Evolutionary conservation across 1,284 basidiomycete genomes (phyloP).

Genomic region (Cerrena zonata): DNA sequence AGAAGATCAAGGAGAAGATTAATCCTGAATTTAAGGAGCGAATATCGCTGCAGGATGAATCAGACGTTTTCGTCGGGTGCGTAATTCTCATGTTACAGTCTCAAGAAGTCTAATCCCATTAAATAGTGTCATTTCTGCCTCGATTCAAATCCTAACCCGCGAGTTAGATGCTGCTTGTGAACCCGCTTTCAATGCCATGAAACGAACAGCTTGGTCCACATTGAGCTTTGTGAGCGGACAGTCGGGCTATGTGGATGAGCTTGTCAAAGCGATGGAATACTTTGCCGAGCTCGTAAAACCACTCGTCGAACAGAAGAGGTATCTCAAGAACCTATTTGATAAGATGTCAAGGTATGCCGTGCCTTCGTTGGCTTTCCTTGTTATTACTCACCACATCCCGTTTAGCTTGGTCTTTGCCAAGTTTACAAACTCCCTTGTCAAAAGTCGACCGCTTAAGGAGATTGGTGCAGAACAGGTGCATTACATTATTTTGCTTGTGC

Average conservation of each 20-base stretch:
- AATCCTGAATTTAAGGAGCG: slow-evolving; percentile 70
- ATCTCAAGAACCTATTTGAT: slow-evolving; percentile 84
- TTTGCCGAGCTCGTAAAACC: slow-evolving; percentile 64
- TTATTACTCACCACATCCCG: neutral
- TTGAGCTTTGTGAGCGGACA: slow-evolving; percentile 80
- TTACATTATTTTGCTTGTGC: neutral
- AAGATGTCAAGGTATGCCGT: slow-evolving; percentile 75
- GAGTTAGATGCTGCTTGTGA: slow-evolving; percentile 83
- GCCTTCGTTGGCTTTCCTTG: neutral
- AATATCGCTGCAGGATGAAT: slow-evolving; percentile 79
- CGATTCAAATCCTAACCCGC: slow-evolving; percentile 70
- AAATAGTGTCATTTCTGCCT: slow-evolving; percentile 71
- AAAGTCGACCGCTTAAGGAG: slow-evolving; percentile 81
- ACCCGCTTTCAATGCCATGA: slow-evolving; percentile 66
- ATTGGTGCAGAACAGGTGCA: slow-evolving; percentile 87
- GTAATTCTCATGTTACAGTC: neutral
- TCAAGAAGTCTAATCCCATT: neutral
- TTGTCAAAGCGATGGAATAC: slow-evolving; percentile 61
- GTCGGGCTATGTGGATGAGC: slow-evolving; percentile 73
- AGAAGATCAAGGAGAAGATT: slow-evolving; percentile 82
- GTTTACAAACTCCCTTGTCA: slow-evolving; percentile 83
- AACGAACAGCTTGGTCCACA: slow-evolving; percentile 71
- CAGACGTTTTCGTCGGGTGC: slow-evolving; percentile 83
- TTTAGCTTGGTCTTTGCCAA: slow-evolving; percentile 74
- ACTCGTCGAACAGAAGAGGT: slow-evolving; percentile 87